Percentiles rank a stretch among this genome's conserved stretches.
Evolutionary conservation across 2,329 filamentous ascomycete genomes (phyloP).

Genomic region (Leptographium flavum): DNA sequence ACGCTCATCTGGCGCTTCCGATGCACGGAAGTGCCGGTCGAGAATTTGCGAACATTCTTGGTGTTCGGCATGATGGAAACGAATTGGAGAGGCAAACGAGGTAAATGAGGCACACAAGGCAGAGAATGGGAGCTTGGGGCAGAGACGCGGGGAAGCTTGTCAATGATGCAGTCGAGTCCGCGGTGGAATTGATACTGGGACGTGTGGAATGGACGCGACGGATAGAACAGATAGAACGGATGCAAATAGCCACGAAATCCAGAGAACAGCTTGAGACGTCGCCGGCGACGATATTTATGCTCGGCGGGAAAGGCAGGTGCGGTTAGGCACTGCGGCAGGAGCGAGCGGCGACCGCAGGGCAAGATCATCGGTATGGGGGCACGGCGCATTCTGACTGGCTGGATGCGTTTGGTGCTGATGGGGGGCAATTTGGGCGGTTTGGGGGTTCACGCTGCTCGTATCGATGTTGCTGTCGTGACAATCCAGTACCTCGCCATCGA

Average conservation of each 20-base stretch:
- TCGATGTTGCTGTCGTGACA: too few species aligned
- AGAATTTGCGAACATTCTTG: constrained; percentile 23
- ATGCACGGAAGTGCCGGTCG: constrained; percentile 28
- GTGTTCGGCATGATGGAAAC: constrained; percentile 3
- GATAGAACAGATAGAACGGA: too few species aligned
- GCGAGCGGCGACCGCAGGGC: neutral
- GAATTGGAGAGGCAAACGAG: neutral
- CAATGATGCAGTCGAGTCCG: too few species aligned
- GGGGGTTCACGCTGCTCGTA: neutral
- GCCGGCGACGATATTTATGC: neutral
- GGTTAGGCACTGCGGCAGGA: neutral
- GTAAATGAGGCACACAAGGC: neutral
- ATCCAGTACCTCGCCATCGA: too few species aligned
- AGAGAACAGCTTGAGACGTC: too few species aligned
- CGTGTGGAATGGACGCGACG: too few species aligned
- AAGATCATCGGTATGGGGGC: neutral
- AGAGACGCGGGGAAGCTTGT: too few species aligned
- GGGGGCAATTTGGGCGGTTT: neutral
- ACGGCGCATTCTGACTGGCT: neutral
- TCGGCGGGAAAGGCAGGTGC: neutral
- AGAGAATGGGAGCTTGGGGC: too few species aligned
- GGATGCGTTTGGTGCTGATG: neutral
- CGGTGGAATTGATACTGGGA: too few species aligned
- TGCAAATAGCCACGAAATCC: too few species aligned
- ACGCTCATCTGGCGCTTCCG: constrained; percentile 32